Base-by-base conservation (phyloP, 306 rosid genomes). In the Arachis stenosperma region DNA sequence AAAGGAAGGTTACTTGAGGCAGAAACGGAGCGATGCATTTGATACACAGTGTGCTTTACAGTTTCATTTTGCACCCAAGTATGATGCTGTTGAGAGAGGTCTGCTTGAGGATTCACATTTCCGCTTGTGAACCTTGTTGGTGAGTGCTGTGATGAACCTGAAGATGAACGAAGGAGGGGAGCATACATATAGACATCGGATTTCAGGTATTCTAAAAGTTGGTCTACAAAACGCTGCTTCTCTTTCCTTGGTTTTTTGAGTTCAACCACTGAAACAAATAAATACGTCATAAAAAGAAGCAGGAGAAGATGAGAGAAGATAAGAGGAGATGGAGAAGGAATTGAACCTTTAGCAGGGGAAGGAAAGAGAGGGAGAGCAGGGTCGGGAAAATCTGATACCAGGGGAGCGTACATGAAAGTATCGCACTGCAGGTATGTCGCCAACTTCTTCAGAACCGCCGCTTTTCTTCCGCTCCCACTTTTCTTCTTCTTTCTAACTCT, bases 171-270 rank as follows among this genome's bases (percentile, higher is more conserved):
- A 74, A 84, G 78, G 14, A 88, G 50, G 29, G 93, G 70, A 75
- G 84, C 86, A 82, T 84, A 89, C 97, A 90, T 83, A 81, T 87
- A 90, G 64, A 47, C 79, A 67, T 90, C 90, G 56, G 84, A 87
- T 66, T 70, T 84, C 68, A 93, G 68, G 78, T 84, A 90, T 51
- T 86, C 86, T 75, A 15, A 66, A 30, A 87, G 69, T 73, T 74
- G 78, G 74, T 84, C 73, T 29, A 76, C 9, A 69, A 84, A 57
- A 53, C 76, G 27, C 44, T 69, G 78, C 12, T 64, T 79, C 75
- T 68, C 82, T 47, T 67, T 73, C 4, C 13, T 33, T 14, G 86
- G 63, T 55, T 77, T 82, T 44, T 64, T 82, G 6, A 75, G 50
- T 74, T 85, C 87, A 47, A 72, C 81, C 44, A 71, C 93, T 86